phyloP scores from a whole-genome alignment of 805 yeast species.

The Tetrapisispora taiwanensis region DNA sequence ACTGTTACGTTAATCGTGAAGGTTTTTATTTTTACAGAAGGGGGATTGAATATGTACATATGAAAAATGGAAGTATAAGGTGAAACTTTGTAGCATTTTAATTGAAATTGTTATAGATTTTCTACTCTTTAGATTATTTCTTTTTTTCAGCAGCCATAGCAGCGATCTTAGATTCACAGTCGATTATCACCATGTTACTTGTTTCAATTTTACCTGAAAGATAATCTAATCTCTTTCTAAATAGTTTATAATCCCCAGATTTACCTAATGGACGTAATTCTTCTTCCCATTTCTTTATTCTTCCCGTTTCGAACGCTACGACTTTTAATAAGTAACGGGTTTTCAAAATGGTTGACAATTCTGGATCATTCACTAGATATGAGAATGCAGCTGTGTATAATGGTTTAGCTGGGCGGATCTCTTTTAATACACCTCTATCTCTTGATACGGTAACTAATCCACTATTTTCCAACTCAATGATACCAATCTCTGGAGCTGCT shows the following conservation, averaged over 20 bases:
- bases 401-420: constrained; percentile 75
- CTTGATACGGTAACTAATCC: constrained; percentile 66
- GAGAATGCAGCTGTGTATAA: constrained; percentile 70
- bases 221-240: constrained; percentile 55
- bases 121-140: neutral
- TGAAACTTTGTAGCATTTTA: neutral
- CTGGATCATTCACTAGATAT: constrained; percentile 47
- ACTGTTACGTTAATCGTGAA: no score
- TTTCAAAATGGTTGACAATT: constrained; percentile 52
- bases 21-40: neutral
- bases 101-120: neutral
- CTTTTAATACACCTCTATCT: constrained; percentile 62
- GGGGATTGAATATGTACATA: no score
- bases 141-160: constrained; percentile 19
- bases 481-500: constrained; percentile 42
- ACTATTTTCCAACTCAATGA: constrained; percentile 65
- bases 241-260: constrained; percentile 41
- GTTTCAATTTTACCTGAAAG: constrained; percentile 55
- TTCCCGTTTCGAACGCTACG: constrained; percentile 48
- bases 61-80: no score
- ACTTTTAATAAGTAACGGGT: constrained; percentile 45
- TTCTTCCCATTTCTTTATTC: constrained; percentile 56
- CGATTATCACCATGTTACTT: constrained; percentile 42
- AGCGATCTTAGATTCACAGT: constrained; percentile 38
- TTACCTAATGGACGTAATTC: constrained; percentile 55